phyloP scores from a whole-genome alignment of 805 yeast species.

The Metahyphopichia silvanorum region DNA sequence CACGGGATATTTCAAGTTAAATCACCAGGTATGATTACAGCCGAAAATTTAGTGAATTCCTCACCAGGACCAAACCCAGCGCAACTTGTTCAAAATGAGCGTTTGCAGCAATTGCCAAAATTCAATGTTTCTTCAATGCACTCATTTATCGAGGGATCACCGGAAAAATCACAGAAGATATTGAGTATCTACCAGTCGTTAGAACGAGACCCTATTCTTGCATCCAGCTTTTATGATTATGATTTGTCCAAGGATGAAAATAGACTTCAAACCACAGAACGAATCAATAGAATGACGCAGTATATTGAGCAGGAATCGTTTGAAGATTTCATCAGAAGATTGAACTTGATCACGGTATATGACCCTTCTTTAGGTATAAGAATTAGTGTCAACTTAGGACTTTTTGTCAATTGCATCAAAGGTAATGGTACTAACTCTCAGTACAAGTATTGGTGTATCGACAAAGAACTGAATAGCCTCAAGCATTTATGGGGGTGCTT shows the following conservation, averaged over 20 bases:
- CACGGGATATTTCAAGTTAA: too few species aligned
- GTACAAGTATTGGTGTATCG: slow-evolving; percentile 34
- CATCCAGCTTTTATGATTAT: slow-evolving; percentile 27
- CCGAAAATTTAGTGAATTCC: slow-evolving; percentile 15
- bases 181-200: slow-evolving; percentile 27
- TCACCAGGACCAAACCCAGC: slow-evolving; percentile 24
- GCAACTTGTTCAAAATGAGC: slow-evolving; percentile 22
- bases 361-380: slow-evolving; percentile 40
- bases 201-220: slow-evolving; percentile 38
- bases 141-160: slow-evolving; percentile 33
- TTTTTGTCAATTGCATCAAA: slow-evolving; percentile 35
- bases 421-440: slow-evolving; percentile 42
- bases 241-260: slow-evolving; percentile 27
- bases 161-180: slow-evolving; percentile 26
- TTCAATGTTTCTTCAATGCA: slow-evolving; percentile 32
- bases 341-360: slow-evolving; percentile 32
- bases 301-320: slow-evolving; percentile 32
- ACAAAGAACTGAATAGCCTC: slow-evolving; percentile 29
- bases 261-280: slow-evolving; percentile 28
- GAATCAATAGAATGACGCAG: slow-evolving; percentile 34
- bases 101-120: slow-evolving; percentile 13
- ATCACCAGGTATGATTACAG: slow-evolving; percentile 11
- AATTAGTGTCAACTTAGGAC: slow-evolving; percentile 36
- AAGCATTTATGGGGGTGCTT: slow-evolving; percentile 71
- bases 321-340: slow-evolving; percentile 29